phyloP scores from a whole-genome alignment of 2,329 filamentous ascomycete species.

The Clarireedia hainanense region DNA sequence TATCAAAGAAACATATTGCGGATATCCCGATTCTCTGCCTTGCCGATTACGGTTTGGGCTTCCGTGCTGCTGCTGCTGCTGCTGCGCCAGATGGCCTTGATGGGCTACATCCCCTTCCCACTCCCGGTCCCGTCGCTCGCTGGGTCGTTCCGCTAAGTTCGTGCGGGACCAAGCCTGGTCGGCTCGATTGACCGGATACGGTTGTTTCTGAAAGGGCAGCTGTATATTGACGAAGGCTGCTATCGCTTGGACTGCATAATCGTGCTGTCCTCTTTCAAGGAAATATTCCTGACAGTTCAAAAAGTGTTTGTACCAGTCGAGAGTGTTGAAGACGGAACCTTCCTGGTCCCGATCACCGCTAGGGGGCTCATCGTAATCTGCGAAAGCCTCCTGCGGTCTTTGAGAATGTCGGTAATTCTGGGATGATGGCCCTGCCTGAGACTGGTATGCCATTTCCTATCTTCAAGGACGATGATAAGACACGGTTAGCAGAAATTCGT shows the following conservation, averaged over 20 bases:
- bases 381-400: not conserved
- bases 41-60: not conserved
- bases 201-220: constrained; percentile 69
- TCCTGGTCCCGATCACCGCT: not conserved
- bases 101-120: not conserved
- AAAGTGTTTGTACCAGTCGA: constrained; percentile 89
- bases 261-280: constrained; percentile 75
- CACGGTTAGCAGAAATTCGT: not conserved
- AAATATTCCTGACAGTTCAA: constrained; percentile 89
- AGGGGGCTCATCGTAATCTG: not conserved
- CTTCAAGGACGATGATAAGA: not conserved
- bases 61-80: not conserved
- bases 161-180: not conserved
- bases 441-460: constrained; percentile 8
- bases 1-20: constrained; percentile 55
- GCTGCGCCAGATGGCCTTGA: not conserved
- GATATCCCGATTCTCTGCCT: not conserved
- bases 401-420: constrained; percentile 2
- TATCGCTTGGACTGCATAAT: constrained; percentile 75
- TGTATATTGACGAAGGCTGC: constrained; percentile 88
- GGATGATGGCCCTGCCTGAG: constrained; percentile 8
- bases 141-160: not conserved
- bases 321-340: constrained; percentile 64
- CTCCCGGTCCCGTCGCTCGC: not conserved
- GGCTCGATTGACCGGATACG: constrained; percentile 16